Evolutionary conservation across 345 rosid species (phyloP), one percentile per base, ranked within the genome.

Genomic region (Salix udensis): DNA sequence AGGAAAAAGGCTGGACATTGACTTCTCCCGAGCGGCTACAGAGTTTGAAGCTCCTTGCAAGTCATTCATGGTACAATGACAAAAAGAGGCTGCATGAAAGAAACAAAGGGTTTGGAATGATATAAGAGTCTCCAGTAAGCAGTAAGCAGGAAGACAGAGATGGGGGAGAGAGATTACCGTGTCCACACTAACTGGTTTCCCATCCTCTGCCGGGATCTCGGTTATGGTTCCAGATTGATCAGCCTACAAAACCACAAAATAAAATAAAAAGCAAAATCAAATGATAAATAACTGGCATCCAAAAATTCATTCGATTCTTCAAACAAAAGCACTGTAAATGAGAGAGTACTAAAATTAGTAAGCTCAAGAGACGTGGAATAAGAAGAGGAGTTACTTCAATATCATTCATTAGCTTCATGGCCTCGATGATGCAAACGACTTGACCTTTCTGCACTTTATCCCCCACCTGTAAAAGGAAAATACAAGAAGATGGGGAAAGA

Each of bases 321-420:
- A 55, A 28, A 7, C 5, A 28, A 21, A 68, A 42, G 44, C 19
- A 16, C 69, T 6, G 13, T 18, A 58, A 58, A 58, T 58, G 28
- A 58, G 5, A 58, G 62, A 58, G 37, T 30, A 4, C 39, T 65
- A 6, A 64, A 64, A 64, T 2, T 14, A 64, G 6, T 5, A 28
- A 64, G 34, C 39, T 31, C 30, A 62, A 26, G 36, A 65, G 39
- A 65, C 39, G 7, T 14, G 44, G 50, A 3, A 12, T 15, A 39
- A 68, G 64, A 72, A n/a, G n/a, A 66, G 66, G 19, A 34, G 61
- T 65, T 42, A 96, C 99, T 86, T 96, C 99, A n/a, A 96, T 93
- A 81, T 96, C 98, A 69, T 96, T 96, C 99, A 96, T 93, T 73
- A 96, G 83, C 82, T 96, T 96, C 99, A 96, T 96, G 72, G 99